phyloP scores from a whole-genome alignment of 371 early-diverging fungal genomes.

The Umbelopsis sp. region DNA sequence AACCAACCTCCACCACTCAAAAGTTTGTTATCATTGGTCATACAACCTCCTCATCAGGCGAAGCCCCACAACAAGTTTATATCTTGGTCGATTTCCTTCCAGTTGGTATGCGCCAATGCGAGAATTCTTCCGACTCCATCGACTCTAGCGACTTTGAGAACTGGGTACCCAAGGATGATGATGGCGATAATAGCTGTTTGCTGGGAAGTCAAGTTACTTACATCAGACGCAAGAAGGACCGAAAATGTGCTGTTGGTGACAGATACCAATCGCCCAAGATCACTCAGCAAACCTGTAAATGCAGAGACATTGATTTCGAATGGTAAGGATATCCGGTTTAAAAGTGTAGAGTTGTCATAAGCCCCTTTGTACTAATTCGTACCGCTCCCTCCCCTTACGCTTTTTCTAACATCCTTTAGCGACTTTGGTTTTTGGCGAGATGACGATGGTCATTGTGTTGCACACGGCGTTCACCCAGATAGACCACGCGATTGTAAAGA shows the following conservation, averaged over 20 bases:
- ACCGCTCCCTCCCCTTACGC: background rate
- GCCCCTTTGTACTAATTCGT: no score
- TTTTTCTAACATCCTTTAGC: conserved; percentile 29
- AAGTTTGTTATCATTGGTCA: conserved; percentile 61
- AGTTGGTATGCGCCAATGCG: conserved; percentile 48
- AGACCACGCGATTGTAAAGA: conserved; percentile 63
- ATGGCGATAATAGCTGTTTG: conserved; percentile 48
- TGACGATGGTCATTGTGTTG: conserved; percentile 61
- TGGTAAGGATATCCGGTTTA: conserved; percentile 47
- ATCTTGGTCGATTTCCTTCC: conserved; percentile 52
- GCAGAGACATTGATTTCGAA: conserved; percentile 77
- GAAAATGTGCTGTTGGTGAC: conserved; percentile 71
- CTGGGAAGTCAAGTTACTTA: conserved; percentile 56
- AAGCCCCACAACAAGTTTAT: conserved; percentile 33
- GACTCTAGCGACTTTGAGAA: conserved; percentile 76
- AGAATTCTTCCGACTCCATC: conserved; percentile 51
- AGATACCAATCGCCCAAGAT: conserved; percentile 64
- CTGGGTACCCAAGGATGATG: conserved; percentile 73
- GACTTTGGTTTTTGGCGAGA: conserved; percentile 81
- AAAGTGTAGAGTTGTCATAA: no score
- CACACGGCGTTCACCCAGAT: conserved; percentile 71
- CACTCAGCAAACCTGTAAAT: conserved; percentile 59
- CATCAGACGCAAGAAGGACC: conserved; percentile 81
- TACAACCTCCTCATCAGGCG: conserved; percentile 21
- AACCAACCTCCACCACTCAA: conserved; percentile 58